phyloP scores from a whole-genome alignment of 2,329 filamentous ascomycete genomes.

The Alternaria arborescens region DNA sequence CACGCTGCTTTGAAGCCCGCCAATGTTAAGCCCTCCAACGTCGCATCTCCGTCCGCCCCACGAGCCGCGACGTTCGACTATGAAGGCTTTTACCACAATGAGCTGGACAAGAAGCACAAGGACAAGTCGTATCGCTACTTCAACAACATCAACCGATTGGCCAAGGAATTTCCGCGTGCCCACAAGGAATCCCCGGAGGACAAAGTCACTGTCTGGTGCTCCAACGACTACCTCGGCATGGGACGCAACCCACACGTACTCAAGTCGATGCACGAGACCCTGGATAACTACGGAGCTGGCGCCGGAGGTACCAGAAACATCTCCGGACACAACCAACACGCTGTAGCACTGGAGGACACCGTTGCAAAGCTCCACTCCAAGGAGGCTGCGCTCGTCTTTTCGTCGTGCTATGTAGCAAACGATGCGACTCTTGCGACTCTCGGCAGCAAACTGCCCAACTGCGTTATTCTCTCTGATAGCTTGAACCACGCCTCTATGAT shows the following conservation, averaged over 20 bases:
- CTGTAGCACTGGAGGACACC: slow-evolving; percentile 81
- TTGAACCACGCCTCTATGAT: slow-evolving; percentile 99
- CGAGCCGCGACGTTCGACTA: slow-evolving; percentile 79
- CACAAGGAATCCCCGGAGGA: slow-evolving; percentile 87
- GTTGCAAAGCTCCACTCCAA: slow-evolving; percentile 90
- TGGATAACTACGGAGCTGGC: slow-evolving; percentile 93
- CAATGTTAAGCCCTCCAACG: slow-evolving; percentile 29
- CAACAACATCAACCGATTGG: slow-evolving; percentile 99
- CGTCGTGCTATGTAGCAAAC: slow-evolving; percentile 97
- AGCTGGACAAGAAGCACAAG: slow-evolving; percentile 98
- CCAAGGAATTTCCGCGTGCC: slow-evolving; percentile 93
- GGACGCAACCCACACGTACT: slow-evolving; percentile 88
- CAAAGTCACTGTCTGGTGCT: slow-evolving; percentile 96
- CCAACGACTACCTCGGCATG: slow-evolving; percentile 99
- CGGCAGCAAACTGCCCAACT: slow-evolving; percentile 95
- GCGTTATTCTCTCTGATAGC: slow-evolving; percentile 96
- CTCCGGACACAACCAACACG: slow-evolving; percentile 96
- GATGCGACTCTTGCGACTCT: slow-evolving; percentile 95
- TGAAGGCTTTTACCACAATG: slow-evolving; percentile 83
- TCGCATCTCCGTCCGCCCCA: slow-evolving; percentile 59
- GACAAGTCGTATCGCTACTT: slow-evolving; percentile 99
- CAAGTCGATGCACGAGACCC: slow-evolving; percentile 89
- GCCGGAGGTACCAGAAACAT: slow-evolving; percentile 97
- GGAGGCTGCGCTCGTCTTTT: slow-evolving; percentile 92
- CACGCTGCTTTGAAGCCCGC: slow-evolving; percentile 38